Conservation (phyloP, 116 monocot genomes). For the Cymodocea nodosa region DNA sequence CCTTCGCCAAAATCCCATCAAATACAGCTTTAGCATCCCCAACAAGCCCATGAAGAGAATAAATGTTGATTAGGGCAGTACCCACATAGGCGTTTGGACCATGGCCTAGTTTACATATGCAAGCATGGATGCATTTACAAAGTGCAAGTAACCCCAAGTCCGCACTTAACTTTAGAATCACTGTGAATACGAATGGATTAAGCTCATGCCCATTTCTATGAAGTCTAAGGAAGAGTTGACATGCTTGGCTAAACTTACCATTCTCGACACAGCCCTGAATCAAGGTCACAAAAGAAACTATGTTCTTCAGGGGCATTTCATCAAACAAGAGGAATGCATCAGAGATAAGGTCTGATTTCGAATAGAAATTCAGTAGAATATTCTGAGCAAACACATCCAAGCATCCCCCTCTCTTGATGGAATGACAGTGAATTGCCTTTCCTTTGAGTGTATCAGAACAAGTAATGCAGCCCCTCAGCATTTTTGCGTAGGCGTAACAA, state of each 20-base stretch:
- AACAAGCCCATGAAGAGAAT: conserved; percentile 44
- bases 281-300: conserved; percentile 62
- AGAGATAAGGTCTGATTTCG: conserved; percentile 19
- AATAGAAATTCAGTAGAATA: conserved; percentile 52
- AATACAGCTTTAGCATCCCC: conserved; percentile 44
- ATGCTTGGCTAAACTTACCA: conserved; percentile 17
- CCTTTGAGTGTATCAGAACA: conserved; percentile 13
- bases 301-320: conserved; percentile 53
- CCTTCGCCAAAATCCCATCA: conserved; percentile 43
- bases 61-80: conserved; percentile 46
- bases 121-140: conserved; percentile 30
- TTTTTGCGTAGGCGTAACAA: conserved; percentile 29
- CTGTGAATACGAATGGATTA: conserved; percentile 68
- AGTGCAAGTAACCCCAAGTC: conserved; percentile 35
- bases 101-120: conserved; percentile 45
- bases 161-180: conserved; percentile 42
- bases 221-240: conserved; percentile 31
- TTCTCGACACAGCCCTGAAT: conserved; percentile 38
- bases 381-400: conserved; percentile 68
- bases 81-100: conserved; percentile 46
- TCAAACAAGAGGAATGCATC: conserved; percentile 50
- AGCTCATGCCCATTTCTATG: conserved; percentile 53
- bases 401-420: conserved; percentile 29
- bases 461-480: conserved; percentile 30
- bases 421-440: conserved; percentile 45